phyloP scores from a whole-genome alignment of 139 green algal species.

The Chlamydomonas eustigma region DNA sequence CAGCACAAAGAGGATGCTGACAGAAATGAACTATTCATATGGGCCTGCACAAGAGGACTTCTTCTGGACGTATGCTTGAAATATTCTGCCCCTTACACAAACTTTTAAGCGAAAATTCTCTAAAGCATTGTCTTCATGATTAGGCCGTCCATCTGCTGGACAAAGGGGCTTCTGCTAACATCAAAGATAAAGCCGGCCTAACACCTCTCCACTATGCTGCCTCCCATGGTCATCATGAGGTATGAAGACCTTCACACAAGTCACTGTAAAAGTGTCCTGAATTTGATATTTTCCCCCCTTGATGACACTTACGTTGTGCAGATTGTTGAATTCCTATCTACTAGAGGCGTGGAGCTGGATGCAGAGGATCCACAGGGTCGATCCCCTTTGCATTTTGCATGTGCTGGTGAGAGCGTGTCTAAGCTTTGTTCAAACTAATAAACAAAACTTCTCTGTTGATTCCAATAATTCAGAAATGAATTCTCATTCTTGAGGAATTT shows the following conservation, averaged over 20 bases:
- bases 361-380: constrained; percentile 44
- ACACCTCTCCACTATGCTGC: constrained; percentile 61
- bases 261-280: neutral
- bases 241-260: constrained; percentile 18
- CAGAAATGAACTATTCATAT: constrained; percentile 59
- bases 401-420: constrained; percentile 13
- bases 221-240: constrained; percentile 45
- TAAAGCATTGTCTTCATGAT: constrained; percentile 38
- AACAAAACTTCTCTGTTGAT: neutral
- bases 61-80: constrained; percentile 50
- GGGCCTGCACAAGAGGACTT: constrained; percentile 57
- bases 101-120: neutral
- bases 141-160: constrained; percentile 57
- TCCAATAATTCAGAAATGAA: no score
- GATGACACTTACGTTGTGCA: neutral
- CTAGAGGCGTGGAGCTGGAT: constrained; percentile 55
- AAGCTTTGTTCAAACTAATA: neutral
- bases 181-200: constrained; percentile 50
- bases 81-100: neutral
- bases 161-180: constrained; percentile 38
- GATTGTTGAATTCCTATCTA: constrained; percentile 18
- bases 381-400: constrained; percentile 63
- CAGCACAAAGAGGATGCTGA: constrained; percentile 35
- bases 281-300: neutral
- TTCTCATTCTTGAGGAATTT: no score